These are phyloP conservation scores for Pittosporum tobira DNA, from an alignment of 129 eudicot genomes.

Conservation along the genomic window DNA sequence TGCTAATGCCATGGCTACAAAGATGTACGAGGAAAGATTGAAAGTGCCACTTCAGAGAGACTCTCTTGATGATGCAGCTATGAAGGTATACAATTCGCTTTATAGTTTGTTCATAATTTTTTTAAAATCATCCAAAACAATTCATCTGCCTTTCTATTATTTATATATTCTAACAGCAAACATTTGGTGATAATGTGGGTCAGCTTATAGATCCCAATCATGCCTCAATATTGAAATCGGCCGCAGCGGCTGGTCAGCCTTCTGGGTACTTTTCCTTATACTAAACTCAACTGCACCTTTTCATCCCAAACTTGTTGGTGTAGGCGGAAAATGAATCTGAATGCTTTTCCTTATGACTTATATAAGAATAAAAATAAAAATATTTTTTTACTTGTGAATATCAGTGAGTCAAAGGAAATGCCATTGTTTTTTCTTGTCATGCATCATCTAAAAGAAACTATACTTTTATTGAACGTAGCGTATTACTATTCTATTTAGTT, in stretches of 20 bases:
- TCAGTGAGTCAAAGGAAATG: background rate
- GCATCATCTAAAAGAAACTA: background rate
- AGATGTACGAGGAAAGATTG: conserved; percentile 85
- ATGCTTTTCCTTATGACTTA: no score
- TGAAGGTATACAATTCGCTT: conserved; percentile 88
- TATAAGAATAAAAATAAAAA: no score
- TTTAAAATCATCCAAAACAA: background rate
- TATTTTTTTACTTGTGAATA: conserved; percentile 1
- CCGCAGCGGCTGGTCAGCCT: conserved; percentile 82
- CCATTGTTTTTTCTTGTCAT: background rate
- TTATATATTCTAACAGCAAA: conserved; percentile 39
- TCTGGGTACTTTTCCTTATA: conserved; percentile 82
- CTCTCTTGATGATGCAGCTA: conserved; percentile 59
- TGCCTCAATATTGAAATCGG: conserved; percentile 78
- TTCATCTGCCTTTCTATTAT: background rate
- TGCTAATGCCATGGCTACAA: conserved; percentile 80
- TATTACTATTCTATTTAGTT: background rate
- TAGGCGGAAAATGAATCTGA: no score
- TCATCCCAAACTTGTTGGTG: no score
- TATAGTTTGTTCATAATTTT: background rate
- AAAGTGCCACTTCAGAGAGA: conserved; percentile 61
- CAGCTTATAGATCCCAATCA: conserved; percentile 87
- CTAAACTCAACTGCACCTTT: no score
- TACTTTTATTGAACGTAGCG: background rate
- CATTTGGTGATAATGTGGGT: conserved; percentile 75